Evolutionary conservation across 116 monocot species (phyloP).

Genomic region (Thalassia testudinum): DNA sequence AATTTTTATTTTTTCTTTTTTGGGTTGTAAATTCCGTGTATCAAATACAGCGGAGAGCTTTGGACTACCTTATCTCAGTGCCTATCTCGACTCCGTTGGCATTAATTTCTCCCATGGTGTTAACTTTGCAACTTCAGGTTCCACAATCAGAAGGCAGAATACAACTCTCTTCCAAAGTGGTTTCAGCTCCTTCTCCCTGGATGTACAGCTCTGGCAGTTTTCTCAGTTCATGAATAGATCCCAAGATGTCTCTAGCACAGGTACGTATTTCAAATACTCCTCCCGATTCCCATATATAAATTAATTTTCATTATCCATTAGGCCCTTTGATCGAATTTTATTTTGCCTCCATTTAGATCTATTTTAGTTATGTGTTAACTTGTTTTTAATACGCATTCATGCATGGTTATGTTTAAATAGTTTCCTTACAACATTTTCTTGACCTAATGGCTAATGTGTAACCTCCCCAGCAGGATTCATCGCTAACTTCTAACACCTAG

Average conservation of each 20-base stretch:
- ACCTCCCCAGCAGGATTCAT: no score
- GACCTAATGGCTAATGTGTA: no score
- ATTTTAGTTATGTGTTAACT: no score
- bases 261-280: constrained; percentile 3
- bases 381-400: no score
- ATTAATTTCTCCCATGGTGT: no score
- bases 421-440: no score
- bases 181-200: constrained; percentile 81
- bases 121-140: constrained; percentile 77
- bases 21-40: no score
- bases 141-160: constrained; percentile 60
- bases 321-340: no score
- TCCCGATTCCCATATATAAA: not conserved
- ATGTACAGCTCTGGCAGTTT: constrained; percentile 74
- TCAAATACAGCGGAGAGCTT: constrained; percentile 45
- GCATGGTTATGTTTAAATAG: no score
- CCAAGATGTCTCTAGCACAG: constrained; percentile 18
- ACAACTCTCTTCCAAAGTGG: constrained; percentile 55
- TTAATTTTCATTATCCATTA: not conserved
- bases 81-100: constrained; percentile 81
- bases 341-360: no score
- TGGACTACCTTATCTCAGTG: constrained; percentile 51
- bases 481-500: no score
- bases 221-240: constrained; percentile 67
- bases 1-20: no score